Conservation (phyloP, 192 early-diverging fungal genomes). For the Podila epigama region DNA sequence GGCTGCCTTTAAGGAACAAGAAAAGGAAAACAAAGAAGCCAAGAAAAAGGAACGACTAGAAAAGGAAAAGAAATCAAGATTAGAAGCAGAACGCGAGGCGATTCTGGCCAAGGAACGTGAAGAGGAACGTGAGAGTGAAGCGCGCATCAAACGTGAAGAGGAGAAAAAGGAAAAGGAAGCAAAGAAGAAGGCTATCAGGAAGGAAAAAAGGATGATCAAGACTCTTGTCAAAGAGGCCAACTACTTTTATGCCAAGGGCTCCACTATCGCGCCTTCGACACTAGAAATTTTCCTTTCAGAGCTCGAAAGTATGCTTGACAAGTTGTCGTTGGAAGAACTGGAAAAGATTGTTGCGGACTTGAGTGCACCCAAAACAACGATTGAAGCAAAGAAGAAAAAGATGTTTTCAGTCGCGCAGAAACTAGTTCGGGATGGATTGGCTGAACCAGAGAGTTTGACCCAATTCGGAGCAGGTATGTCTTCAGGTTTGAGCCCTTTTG, state of each 20-base stretch:
- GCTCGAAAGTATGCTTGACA: conserved; percentile 63
- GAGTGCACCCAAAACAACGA: conserved; percentile 8
- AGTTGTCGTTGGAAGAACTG: conserved; percentile 52
- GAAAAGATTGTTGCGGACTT: conserved; percentile 45
- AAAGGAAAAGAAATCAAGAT: conserved; percentile 53
- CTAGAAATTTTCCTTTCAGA: conserved; percentile 56
- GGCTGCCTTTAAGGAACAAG: conserved; percentile 72
- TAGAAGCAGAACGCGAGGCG: conserved; percentile 42
- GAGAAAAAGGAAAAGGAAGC: conserved; percentile 60
- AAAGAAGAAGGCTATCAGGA: conserved; percentile 64
- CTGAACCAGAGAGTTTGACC: conserved; percentile 30
- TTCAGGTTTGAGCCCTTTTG: background rate
- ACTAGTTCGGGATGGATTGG: conserved; percentile 31
- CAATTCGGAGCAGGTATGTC: conserved; percentile 49
- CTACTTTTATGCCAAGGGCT: conserved; percentile 46
- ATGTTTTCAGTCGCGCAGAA: conserved; percentile 32
- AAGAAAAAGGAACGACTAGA: conserved; percentile 69
- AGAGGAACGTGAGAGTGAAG: conserved; percentile 52
- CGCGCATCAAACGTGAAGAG: conserved; percentile 62
- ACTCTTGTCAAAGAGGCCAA: conserved; percentile 56
- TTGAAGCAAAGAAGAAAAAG: conserved; percentile 40
- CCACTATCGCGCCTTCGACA: conserved; percentile 16
- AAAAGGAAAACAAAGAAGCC: conserved; percentile 68
- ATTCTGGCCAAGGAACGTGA: conserved; percentile 40
- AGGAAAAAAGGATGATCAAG: conserved; percentile 77